These are phyloP conservation scores for Mortierella sp. DNA, from an alignment of 371 early-diverging fungal genomes.

Conservation along the genomic window DNA sequence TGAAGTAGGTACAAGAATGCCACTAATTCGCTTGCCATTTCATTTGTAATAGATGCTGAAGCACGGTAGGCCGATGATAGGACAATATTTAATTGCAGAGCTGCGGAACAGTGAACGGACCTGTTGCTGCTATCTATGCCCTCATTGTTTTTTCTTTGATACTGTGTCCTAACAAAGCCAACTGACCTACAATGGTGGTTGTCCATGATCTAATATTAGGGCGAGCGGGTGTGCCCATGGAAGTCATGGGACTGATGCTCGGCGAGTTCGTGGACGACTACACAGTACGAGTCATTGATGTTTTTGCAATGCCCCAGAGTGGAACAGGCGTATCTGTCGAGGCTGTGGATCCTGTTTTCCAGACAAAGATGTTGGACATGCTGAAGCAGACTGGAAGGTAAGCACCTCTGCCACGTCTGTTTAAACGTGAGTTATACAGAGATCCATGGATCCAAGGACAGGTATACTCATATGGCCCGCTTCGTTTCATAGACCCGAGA, in stretches of 20 bases:
- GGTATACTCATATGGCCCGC: neutral
- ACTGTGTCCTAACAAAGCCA: neutral
- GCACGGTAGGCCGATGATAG: constrained; percentile 86
- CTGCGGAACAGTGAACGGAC: too few species aligned
- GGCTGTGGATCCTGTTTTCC: constrained; percentile 99
- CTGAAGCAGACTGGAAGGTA: constrained; percentile 98
- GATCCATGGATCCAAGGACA: too few species aligned
- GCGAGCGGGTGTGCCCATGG: constrained; percentile 99
- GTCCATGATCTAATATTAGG: constrained; percentile 76
- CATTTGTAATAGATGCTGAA: constrained; percentile 83
- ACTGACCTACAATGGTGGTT: too few species aligned
- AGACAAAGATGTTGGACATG: constrained; percentile 99
- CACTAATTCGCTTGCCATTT: neutral
- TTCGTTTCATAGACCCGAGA: constrained; percentile 85
- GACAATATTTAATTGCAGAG: too few species aligned
- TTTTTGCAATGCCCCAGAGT: constrained; percentile 99
- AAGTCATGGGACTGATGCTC: constrained; percentile 99
- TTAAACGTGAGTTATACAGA: neutral
- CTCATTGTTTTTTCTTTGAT: too few species aligned
- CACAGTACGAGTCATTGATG: constrained; percentile 99
- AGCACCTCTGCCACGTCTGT: neutral
- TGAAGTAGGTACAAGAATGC: too few species aligned
- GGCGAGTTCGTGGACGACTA: constrained; percentile 99
- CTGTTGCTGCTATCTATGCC: too few species aligned
- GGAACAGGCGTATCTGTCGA: constrained; percentile 99